Evolutionary conservation across 768 basidiomycete species (phyloP).

Genomic region (Lentinus brumalis): DNA sequence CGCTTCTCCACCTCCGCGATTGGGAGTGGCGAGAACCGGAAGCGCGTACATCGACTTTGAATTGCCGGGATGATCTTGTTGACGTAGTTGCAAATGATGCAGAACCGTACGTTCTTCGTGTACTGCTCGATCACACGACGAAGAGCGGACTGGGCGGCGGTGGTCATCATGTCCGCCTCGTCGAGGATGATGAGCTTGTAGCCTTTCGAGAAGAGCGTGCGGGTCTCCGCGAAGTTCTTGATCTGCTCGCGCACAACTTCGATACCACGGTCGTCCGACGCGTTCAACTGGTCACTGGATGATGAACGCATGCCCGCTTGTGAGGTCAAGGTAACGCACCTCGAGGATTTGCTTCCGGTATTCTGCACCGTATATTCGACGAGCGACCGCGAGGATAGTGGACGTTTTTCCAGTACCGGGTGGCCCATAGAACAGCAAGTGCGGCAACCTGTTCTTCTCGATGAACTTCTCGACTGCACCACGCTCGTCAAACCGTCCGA

Average conservation of each 20-base stretch:
- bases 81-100: slow-evolving; percentile 99
- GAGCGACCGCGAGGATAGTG: slow-evolving; percentile 93
- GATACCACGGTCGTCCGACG: slow-evolving; percentile 97
- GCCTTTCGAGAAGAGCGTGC: slow-evolving; percentile 87
- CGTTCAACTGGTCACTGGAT: slow-evolving; percentile 72
- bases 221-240: slow-evolving; percentile 96
- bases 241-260: slow-evolving; percentile 99
- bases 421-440: slow-evolving; percentile 95
- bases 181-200: slow-evolving; percentile 98
- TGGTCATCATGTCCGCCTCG: slow-evolving; percentile 99
- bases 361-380: slow-evolving; percentile 86
- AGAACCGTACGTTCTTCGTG: slow-evolving; percentile 98
- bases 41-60: slow-evolving; percentile 97
- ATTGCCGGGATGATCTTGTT: slow-evolving; percentile 99
- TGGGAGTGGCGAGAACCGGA: slow-evolving; percentile 93
- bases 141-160: slow-evolving; percentile 93
- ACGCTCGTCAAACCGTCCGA: background rate
- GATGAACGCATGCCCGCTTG: background rate
- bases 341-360: slow-evolving; percentile 94
- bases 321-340: slow-evolving; percentile 43
- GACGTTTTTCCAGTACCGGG: slow-evolving; percentile 99
- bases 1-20: slow-evolving; percentile 84
- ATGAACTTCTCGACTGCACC: slow-evolving; percentile 92
- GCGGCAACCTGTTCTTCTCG: slow-evolving; percentile 90
- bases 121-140: slow-evolving; percentile 98